Evolutionary conservation across 495 filamentous ascomycete genomes (phyloP), one percentile per base, ranked within the genome.

Genomic region (Aspergillus panamensis): DNA sequence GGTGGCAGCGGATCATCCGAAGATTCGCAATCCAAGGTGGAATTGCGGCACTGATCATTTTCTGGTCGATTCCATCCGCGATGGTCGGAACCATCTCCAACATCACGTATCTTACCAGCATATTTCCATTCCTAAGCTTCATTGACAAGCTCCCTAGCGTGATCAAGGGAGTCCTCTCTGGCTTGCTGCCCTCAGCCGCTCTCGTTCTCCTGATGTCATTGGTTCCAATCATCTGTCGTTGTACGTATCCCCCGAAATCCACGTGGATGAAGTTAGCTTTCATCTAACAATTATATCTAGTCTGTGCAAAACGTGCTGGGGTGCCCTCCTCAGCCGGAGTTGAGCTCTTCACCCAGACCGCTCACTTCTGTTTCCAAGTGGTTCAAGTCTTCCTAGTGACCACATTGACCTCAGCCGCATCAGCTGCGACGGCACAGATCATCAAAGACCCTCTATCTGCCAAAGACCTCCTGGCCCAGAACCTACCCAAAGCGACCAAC

Each of bases 341-440:
- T 17, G 92, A 96, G 72, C 80, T 95, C 3, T 89, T 88, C 62
- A 90, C 88, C 0, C 92, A 96, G 65, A 92, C 88, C 60, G 88
- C 84, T 20, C 94, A 96, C 76, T 96, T 96, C 66, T 86, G 80
- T 48, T 96, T 96, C 77, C 91, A 96, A 69, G 89, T 96, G 37
- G 81, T 96, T 32, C 91, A 96, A 68, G 89, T 96, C 16, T 96
- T 96, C 73, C 73, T 96, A 20, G 82, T 96, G 48, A 83, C 89
- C 0, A 96, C 92, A 0, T 55, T 94, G 53, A 80, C 86, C 14
- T 89, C 88, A 0, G 87, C 87, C 1, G 85, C 89, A 4, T 88
- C 90, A 1, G 80, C 90, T 7, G 79, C 86, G 3, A 84, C 82
- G 21, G 54, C 71, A 10, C 67, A 84, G 51, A 90, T 96, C 58